phyloP scores from a whole-genome alignment of 2,329 filamentous ascomycete genomes.

The Berkeleyomyces rouxiae region DNA sequence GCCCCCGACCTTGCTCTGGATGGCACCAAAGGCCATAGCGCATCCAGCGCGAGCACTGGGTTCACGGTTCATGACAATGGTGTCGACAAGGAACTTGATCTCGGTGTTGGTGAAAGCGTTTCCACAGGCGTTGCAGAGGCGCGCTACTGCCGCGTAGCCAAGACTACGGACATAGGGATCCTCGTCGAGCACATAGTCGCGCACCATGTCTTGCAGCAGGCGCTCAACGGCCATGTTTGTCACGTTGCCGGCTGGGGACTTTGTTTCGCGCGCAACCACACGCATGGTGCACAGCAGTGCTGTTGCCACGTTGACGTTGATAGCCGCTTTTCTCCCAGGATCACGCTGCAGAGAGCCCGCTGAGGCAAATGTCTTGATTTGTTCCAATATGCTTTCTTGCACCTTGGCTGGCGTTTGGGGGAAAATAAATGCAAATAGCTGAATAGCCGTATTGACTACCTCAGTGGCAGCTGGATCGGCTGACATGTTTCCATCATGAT shows the following conservation, averaged over 20 bases:
- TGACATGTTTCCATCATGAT: conserved; percentile 19
- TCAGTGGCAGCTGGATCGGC: conserved; percentile 80
- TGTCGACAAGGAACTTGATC: conserved; percentile 83
- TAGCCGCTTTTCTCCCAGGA: conserved; percentile 72
- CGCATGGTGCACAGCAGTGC: conserved; percentile 68
- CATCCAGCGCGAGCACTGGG: conserved; percentile 87
- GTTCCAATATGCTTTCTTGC: conserved; percentile 89
- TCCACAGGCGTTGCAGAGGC: conserved; percentile 69
- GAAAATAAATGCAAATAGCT: conserved; percentile 80
- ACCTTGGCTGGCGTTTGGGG: conserved; percentile 80
- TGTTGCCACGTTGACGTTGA: conserved; percentile 75
- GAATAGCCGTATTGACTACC: conserved; percentile 85
- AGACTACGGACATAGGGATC: conserved; percentile 77
- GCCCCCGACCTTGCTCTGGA: conserved; percentile 87
- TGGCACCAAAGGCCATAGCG: conserved; percentile 80
- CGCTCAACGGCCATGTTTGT: conserved; percentile 64
- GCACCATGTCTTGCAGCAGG: conserved; percentile 57
- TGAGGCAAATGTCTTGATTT: conserved; percentile 78
- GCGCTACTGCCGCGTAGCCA: conserved; percentile 69
- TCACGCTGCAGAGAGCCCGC: conserved; percentile 68
- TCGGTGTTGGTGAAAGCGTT: conserved; percentile 78
- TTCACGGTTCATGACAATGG: conserved; percentile 83
- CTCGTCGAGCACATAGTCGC: conserved; percentile 60
- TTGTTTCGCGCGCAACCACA: conserved; percentile 67
- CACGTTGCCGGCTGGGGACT: conserved; percentile 54